These are phyloP conservation scores for Cryptosporidium meleagridis DNA, from an alignment of 169 alveolate species.

Conservation along the genomic window DNA sequence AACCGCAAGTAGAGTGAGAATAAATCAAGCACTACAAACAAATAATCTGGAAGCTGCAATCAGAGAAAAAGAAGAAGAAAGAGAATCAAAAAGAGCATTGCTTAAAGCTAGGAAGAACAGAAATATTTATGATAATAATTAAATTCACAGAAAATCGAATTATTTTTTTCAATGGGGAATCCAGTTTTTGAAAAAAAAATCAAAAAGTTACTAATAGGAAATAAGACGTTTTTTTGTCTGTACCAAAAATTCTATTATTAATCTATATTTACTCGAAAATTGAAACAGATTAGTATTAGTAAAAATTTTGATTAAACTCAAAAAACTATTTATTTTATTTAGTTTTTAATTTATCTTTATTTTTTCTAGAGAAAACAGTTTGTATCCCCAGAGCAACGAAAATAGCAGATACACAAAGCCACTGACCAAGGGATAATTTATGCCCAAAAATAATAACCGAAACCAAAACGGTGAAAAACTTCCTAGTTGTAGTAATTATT, in stretches of 20 bases:
- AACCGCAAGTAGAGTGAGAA: constrained; percentile 40
- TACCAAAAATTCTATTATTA: not conserved
- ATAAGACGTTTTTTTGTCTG: not conserved
- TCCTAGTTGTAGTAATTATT: constrained; percentile 88
- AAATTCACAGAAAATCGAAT: not conserved
- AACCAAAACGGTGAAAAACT: constrained; percentile 87
- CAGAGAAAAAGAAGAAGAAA: constrained; percentile 72
- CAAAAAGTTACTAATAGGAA: not conserved
- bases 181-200: not conserved
- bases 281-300: not conserved
- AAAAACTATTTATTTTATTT: not conserved
- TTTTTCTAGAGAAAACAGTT: constrained; percentile 37
- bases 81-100: constrained; percentile 46
- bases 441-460: constrained; percentile 88
- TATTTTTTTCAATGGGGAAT: not conserved
- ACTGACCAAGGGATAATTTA: constrained; percentile 83
- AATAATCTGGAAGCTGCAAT: constrained; percentile 64
- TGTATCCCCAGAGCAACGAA: constrained; percentile 84
- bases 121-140: not conserved
- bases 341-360: constrained; percentile 20
- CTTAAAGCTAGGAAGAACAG: constrained; percentile 51
- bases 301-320: not conserved
- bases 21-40: constrained; percentile 52
- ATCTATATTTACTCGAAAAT: too few species aligned
- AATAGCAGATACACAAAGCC: constrained; percentile 85